Evolutionary conservation across 192 early-diverging fungal genomes (phyloP), one percentile per base, ranked within the genome.

Genomic region (Backusella parvicylindrica): DNA sequence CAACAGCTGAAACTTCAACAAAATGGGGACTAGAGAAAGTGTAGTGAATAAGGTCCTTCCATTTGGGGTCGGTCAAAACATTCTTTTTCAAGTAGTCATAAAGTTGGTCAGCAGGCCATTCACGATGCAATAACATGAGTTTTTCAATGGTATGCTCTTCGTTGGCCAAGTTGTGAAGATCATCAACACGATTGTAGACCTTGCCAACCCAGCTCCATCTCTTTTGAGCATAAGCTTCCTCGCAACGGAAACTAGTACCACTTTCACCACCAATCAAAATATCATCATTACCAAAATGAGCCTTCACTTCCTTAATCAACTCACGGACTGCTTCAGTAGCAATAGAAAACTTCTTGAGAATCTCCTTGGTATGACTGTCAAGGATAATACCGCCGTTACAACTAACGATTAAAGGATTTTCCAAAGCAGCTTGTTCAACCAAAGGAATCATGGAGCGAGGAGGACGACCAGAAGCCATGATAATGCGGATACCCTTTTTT

Each of bases 1-100:
- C 79, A 2, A 78, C 67, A 18, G 82, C 84, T 1, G 84, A 79
- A 26, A 84, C 80, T 40, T 87, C 86, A 11, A 87, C 72, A 70
- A 85, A 85, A 75, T 78, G 73, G 0, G 67, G 38, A 16, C 72
- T 78, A 9, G 71, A 73, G 23, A 68, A 78, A 2, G 77, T 78
- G 67, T 64, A 65, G n/a, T 78, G 63, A 21, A 78, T 63, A 26
- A 70, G 18, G 16, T 74, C 28, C 33, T 74, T 72, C 77, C 77
- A 78, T 2, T 56, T 21, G 33, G 69, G 43, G 35, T 64, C 71
- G 11, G 28, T 33, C 37, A 78, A 74, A 1, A 78, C 49, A 21
- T 60, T 40, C 13, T 67, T 28, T 6, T 41, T 37, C 28, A 78
- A 41, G 64, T 63, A 38, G 6, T 72, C n/a, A 38, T 73, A 63